Evolutionary conservation across 2,329 filamentous ascomycete species (phyloP), one percentile per base, ranked within the genome.

Genomic region (Corinectria fuckeliana): DNA sequence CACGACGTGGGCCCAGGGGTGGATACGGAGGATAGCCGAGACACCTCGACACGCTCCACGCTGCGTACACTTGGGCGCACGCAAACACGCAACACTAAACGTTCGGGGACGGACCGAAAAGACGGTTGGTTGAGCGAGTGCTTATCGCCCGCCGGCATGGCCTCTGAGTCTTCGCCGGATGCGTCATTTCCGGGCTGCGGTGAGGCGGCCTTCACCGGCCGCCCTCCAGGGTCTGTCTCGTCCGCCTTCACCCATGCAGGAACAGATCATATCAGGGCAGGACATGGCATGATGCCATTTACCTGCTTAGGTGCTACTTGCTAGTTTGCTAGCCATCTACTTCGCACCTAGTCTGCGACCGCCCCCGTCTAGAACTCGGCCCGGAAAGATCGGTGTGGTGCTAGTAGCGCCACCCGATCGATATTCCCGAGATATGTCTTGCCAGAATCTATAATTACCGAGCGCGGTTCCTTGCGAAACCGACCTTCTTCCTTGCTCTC

Each of bases 41-140:
- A 18, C 48, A 52, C 39, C 32, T 23, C n/a, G n/a, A n/a, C n/a
- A n/a, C n/a, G n/a, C n/a, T n/a, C n/a, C n/a, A n/a, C n/a, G n/a
- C n/a, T n/a, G n/a, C n/a, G n/a, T 45, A 32, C 36, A 36, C 25
- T 11, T 30, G 14, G 32, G 39, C 14, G 14, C 23, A 51, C 18
- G 41, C 4, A 21, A 32, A 32, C 30, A 48, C 20, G 55, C 48
- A 39, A 57, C 55, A 51, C 25, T 23, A n/a, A 36, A 34, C 26
- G 23, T 26, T 14, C 41, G 32, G 39, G 39, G 32, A 51, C 41
- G 55, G 55, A 47, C 48, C 55, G 48, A 57, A 47, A 57, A 47
- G 48, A 38, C 36, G 36, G 32, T 47, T 48, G 48, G 34, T 51
- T 25, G 25, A 51, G n/a, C n/a, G n/a, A n/a, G n/a, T n/a, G 30